Percentiles rank a stretch among this genome's conserved stretches.
Evolutionary conservation across 768 basidiomycete species (phyloP).

Genomic region (Kwoniella mangroviensis): DNA sequence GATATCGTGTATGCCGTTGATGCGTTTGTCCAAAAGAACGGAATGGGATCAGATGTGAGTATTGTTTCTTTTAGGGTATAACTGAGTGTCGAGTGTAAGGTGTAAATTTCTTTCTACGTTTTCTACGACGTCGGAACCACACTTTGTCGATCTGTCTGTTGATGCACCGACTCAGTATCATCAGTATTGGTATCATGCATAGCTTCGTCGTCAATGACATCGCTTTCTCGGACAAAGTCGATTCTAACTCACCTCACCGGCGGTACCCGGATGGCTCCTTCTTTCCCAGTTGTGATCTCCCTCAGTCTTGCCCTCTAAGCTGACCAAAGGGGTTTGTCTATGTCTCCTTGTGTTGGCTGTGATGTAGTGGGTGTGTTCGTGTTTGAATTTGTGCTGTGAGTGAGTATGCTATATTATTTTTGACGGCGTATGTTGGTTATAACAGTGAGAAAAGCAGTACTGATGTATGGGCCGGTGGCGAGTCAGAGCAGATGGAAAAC

Average conservation of each 20-base stretch:
- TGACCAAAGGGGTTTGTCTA: background rate
- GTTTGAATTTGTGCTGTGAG: background rate
- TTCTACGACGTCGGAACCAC: slow-evolving; percentile 17
- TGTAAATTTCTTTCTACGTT: slow-evolving; percentile 17
- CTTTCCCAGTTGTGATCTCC: background rate
- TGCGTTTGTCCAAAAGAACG: background rate
- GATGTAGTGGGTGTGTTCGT: too few species aligned
- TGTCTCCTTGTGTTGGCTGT: background rate
- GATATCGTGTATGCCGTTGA: slow-evolving; percentile 12
- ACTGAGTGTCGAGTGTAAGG: slow-evolving; percentile 6
- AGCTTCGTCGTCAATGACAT: slow-evolving; percentile 3
- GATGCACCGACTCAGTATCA: background rate
- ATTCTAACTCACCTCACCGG: slow-evolving; percentile 7
- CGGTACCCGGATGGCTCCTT: slow-evolving; percentile 6
- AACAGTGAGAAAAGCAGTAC: background rate
- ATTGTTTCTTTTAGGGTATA: slow-evolving; percentile 7
- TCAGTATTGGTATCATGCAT: slow-evolving; percentile 1
- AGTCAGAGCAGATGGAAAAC: background rate
- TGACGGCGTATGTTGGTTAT: background rate
- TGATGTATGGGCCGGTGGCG: background rate
- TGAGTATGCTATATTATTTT: background rate
- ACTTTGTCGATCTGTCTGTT: slow-evolving; percentile 8
- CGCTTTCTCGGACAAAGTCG: background rate
- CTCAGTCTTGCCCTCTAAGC: background rate
- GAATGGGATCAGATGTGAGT: background rate